phyloP scores from a whole-genome alignment of 2,329 filamentous ascomycete species.

The Ustulina deusta region DNA sequence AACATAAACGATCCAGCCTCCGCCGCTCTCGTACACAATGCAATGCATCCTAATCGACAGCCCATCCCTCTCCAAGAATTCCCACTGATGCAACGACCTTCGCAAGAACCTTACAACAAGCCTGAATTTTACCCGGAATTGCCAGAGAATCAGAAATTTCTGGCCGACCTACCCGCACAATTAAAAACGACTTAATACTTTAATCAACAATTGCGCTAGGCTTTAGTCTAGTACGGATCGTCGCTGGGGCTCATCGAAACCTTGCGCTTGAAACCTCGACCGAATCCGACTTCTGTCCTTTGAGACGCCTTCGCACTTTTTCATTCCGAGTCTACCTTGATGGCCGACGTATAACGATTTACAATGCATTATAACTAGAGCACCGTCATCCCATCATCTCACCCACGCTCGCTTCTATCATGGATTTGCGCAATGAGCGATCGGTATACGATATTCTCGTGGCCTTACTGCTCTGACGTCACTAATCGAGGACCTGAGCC shows the following conservation, averaged over 20 bases:
- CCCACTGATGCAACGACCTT: neutral
- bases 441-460: neutral
- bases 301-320: neutral
- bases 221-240: neutral
- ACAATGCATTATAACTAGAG: neutral
- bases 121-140: constrained; percentile 23
- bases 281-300: neutral
- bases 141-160: constrained; percentile 33
- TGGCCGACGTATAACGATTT: neutral
- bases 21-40: constrained; percentile 20
- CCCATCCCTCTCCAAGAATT: constrained; percentile 1
- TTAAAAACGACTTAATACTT: constrained; percentile 16
- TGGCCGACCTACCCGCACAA: constrained; percentile 14
- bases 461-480: no score
- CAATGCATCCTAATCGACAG: constrained; percentile 12
- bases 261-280: neutral
- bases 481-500: neutral
- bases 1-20: constrained; percentile 22
- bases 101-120: neutral
- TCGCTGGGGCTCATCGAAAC: neutral
- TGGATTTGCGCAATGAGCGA: neutral
- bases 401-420: constrained; percentile 13
- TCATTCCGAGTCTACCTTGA: neutral
- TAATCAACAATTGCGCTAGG: neutral
- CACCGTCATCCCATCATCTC: neutral